Base-by-base conservation (phyloP, 2,329 filamentous ascomycete genomes). In the Xylariomycetidae sp. region DNA sequence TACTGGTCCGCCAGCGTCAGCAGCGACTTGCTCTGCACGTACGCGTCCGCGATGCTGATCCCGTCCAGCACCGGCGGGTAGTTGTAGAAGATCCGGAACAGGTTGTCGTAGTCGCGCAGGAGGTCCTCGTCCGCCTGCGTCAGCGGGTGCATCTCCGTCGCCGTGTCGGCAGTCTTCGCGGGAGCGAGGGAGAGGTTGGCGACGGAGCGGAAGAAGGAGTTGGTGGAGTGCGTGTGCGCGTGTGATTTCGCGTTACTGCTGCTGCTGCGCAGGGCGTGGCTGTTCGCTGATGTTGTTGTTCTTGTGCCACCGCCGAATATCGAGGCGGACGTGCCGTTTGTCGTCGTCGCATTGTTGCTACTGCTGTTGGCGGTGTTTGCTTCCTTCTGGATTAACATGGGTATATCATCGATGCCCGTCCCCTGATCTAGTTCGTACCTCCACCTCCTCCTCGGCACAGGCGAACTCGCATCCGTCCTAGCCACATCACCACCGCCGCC, bases 71-170 rank as follows among this genome's bases (percentile, higher is more conserved):
- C 56, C 0, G 90, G 90, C 0, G 88, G 69, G 57, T 94, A 86
- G 59, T 96, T 95, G 70, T 97, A 97, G 68, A 96, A 95, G 42
- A 92, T 84, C 50, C 89, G 85, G 58, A 97, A 94, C 15, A 97
- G 73, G 58, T 96, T 96, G 58, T 95, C 88, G 61, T 97, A 96
- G 64, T 96, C 87, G 48, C 87, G 85, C 29, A 96, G 72, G 15
- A 88, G 74, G 44, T 94, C 86, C 50, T 86, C 69, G 34, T 87
- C 77, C 29, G 77, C 71, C 37, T 76, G 72, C 11, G 71, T 74
- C 12, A 74, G 61, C 16, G 77, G 71, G 37, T 76, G 72, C 11
- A 71, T 74, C 12, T 74, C 61, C 16, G 70, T 61, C 3, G 28
- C 34, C 73, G 57, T 30, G 70, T 70, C 44, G 66, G 82, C 50